Evolutionary conservation across 257 asterid genomes (phyloP), one percentile per base, ranked within the genome.

Genomic region (Pogostemon cablin): DNA sequence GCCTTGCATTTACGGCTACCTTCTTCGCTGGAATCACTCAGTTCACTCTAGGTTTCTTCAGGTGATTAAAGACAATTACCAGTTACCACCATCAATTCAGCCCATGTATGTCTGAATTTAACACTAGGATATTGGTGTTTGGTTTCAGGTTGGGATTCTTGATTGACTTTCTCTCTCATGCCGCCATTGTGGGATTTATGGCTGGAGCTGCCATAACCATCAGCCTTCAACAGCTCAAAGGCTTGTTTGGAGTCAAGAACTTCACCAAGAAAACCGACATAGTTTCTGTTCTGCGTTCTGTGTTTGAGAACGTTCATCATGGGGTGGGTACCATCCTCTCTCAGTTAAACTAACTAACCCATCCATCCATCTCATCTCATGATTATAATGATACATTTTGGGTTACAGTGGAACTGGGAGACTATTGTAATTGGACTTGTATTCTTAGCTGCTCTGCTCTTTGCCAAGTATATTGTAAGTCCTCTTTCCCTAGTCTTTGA

Each of bases 141-240:
- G 54, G 2, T 69, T 47, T 44, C 67, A 89, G 96, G 81, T 60
- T 89, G 84, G 96, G 96, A 1, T 89, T 89, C 91, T 83, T 89
- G 88, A 80, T 89, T 43, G 96, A 89, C 46, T 89, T 86, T 77
- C 77, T 89, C 46, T 89, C 96, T 39, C 96, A 89, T 53, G 93
- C 96, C 37, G 86, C 96, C 6, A 68, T 89, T 1, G 88, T 89
- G 7, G 96, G 96, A 5, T 89, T 89, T 59, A 89, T 89, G 93
- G 91, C 81, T 0, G 96, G 96, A 60, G 96, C 96, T 55, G 85
- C 96, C 78, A 78, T 89, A 35, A 89, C 91, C 62, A 89, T 89
- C 55, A 77, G 85, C 46, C 91, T 89, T 64, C 96, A 89, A 78
- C 96, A 89, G 83, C 93, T 89, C n/a, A 89, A 89, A 75, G 93